phyloP scores from a whole-genome alignment of 305 asterid genomes.

The Striga hermonthica region DNA sequence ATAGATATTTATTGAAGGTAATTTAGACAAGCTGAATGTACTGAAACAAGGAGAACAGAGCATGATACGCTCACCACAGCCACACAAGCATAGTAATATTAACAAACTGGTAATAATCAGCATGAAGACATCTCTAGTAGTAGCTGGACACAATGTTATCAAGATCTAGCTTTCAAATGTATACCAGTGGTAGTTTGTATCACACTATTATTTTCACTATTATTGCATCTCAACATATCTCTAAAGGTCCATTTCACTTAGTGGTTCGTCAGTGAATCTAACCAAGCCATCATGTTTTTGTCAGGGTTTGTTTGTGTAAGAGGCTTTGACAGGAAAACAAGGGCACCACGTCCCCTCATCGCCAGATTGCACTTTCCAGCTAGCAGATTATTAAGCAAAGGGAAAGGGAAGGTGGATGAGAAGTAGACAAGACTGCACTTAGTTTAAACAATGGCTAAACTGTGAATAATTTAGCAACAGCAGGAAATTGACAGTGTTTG shows the following conservation, averaged over 20 bases:
- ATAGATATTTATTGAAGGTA: slow-evolving; percentile 10
- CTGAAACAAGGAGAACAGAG: slow-evolving; percentile 1
- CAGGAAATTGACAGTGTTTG: slow-evolving; percentile 26
- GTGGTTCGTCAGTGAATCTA: slow-evolving; percentile 1
- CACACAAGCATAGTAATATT: background rate
- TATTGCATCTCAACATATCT: slow-evolving; percentile 12
- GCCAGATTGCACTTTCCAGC: slow-evolving; percentile 95
- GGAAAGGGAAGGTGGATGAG: slow-evolving; percentile 55
- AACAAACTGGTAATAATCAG: background rate
- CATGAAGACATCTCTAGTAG: background rate
- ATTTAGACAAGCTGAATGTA: slow-evolving; percentile 7
- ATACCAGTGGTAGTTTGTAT: slow-evolving; percentile 7
- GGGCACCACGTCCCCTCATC: slow-evolving; percentile 86
- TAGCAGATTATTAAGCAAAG: slow-evolving; percentile 53
- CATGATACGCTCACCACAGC: slow-evolving; percentile 13
- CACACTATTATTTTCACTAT: background rate
- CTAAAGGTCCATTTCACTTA: background rate
- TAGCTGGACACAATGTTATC: slow-evolving; percentile 9
- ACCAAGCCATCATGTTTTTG: slow-evolving; percentile 27
- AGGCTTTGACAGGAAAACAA: slow-evolving; percentile 74
- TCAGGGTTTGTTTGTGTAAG: slow-evolving; percentile 95
- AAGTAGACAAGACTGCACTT: slow-evolving; percentile 28
- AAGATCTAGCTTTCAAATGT: slow-evolving; percentile 7
- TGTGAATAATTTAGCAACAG: slow-evolving; percentile 21
- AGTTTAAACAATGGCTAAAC: slow-evolving; percentile 23